These are phyloP conservation scores for Neoarthrinium moseri DNA, from an alignment of 2,329 filamentous ascomycete species.

Conservation along the genomic window DNA sequence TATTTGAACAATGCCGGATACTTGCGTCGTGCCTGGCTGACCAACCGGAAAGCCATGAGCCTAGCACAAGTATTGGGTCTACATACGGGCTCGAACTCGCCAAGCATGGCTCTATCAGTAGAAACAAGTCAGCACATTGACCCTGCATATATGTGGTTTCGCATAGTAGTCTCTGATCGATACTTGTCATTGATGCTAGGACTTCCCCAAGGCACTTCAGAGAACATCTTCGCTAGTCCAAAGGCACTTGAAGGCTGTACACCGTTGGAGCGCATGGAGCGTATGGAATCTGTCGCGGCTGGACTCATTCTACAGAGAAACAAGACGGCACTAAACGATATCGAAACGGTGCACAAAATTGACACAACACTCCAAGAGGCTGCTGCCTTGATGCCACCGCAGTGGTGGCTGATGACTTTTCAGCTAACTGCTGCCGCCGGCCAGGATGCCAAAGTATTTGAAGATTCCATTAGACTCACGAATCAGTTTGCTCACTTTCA, in stretches of 20 bases:
- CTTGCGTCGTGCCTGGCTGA: constrained; percentile 44
- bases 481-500: constrained; percentile 42
- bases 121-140: constrained; percentile 27
- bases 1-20: constrained; percentile 47
- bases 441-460: constrained; percentile 19
- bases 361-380: constrained; percentile 33
- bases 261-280: constrained; percentile 31
- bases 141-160: constrained; percentile 43
- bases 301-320: constrained; percentile 38
- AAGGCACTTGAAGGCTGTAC: constrained; percentile 21
- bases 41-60: constrained; percentile 41
- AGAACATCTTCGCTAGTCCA: constrained; percentile 21
- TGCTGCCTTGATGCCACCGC: constrained; percentile 29
- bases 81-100: constrained; percentile 15
- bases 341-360: constrained; percentile 25
- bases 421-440: constrained; percentile 14
- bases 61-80: constrained; percentile 43
- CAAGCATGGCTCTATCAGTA: constrained; percentile 22
- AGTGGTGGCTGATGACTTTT: constrained; percentile 36
- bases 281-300: constrained; percentile 29
- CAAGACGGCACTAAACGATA: constrained; percentile 17
- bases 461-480: constrained; percentile 34
- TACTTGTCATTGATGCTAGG: constrained; percentile 48
- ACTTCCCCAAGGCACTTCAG: constrained; percentile 36
- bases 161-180: constrained; percentile 42